A percentile compares a stretch with the other conserved stretches of the same genome.
Conservation (phyloP, 495 filamentous ascomycete species). For the Aspergillus sparsus region DNA sequence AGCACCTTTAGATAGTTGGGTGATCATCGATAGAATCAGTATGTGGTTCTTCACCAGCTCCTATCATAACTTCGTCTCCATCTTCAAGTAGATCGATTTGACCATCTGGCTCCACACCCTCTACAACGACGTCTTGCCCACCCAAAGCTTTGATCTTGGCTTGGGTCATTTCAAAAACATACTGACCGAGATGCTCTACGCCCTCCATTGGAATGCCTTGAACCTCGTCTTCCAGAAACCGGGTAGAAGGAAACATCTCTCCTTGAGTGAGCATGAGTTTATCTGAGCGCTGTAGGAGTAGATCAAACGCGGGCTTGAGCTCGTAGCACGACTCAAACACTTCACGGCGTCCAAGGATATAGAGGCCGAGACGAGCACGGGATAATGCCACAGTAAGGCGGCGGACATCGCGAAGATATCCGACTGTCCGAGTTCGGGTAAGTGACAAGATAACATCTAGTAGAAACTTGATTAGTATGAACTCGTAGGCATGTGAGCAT, state of each 20-base stretch:
- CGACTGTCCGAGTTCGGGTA: slow-evolving; percentile 83
- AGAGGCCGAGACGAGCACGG: slow-evolving; percentile 86
- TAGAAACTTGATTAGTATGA: slow-evolving; percentile 26
- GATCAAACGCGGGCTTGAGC: slow-evolving; percentile 79
- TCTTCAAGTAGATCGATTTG: slow-evolving; percentile 51
- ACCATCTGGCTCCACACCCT: slow-evolving; percentile 37
- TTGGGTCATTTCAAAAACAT: slow-evolving; percentile 95
- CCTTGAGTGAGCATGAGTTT: slow-evolving; percentile 78
- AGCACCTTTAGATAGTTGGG: slow-evolving; percentile 14
- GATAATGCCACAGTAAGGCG: slow-evolving; percentile 97
- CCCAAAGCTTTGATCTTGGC: slow-evolving; percentile 71
- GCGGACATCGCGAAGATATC: slow-evolving; percentile 90
- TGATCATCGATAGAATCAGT: slow-evolving; percentile 44
- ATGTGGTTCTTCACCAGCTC: slow-evolving; percentile 37
- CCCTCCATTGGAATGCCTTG: slow-evolving; percentile 74
- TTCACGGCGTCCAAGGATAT: slow-evolving; percentile 86
- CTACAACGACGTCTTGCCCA: slow-evolving; percentile 37
- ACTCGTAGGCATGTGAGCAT: slow-evolving; percentile 3
- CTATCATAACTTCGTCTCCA: slow-evolving; percentile 44
- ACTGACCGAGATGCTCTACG: slow-evolving; percentile 93
- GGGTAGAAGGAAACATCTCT: slow-evolving; percentile 78
- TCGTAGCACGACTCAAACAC: slow-evolving; percentile 91
- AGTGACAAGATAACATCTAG: slow-evolving; percentile 90
- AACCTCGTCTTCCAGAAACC: slow-evolving; percentile 58
- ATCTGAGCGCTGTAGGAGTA: slow-evolving; percentile 68